Conservation (phyloP, 768 basidiomycete species). For the Lepiota venenata region DNA sequence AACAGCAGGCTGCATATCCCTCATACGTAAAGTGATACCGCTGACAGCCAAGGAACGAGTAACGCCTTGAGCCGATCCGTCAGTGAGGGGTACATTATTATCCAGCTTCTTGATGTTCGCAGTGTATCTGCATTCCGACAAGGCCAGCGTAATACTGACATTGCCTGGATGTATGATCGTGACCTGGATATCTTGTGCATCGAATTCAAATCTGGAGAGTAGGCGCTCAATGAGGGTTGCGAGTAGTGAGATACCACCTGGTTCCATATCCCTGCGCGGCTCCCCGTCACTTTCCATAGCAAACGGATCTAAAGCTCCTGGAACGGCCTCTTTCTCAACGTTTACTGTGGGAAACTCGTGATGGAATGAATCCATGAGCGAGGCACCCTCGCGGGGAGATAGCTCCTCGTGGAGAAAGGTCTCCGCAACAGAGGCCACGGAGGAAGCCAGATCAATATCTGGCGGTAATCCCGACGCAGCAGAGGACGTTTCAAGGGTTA, state of each 20-base stretch:
- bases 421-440: slow-evolving; percentile 81
- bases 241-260: slow-evolving; percentile 77
- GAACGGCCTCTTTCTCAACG: slow-evolving; percentile 44
- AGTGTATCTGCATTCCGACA: slow-evolving; percentile 57
- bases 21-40: slow-evolving; percentile 45
- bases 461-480: slow-evolving; percentile 18
- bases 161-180: slow-evolving; percentile 65
- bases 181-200: slow-evolving; percentile 63
- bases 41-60: slow-evolving; percentile 52
- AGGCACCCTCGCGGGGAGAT: slow-evolving; percentile 63
- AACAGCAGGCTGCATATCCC: not conserved
- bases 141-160: slow-evolving; percentile 55
- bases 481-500: slow-evolving; percentile 53
- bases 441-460: slow-evolving; percentile 57
- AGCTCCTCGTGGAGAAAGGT: slow-evolving; percentile 86
- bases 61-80: slow-evolving; percentile 21
- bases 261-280: slow-evolving; percentile 47
- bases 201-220: slow-evolving; percentile 76
- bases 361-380: slow-evolving; percentile 67
- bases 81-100: not conserved
- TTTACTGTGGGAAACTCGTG: slow-evolving; percentile 29
- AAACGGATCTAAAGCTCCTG: slow-evolving; percentile 68
- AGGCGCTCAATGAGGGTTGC: slow-evolving; percentile 77
- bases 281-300: slow-evolving; percentile 34
- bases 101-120: slow-evolving; percentile 32